phyloP scores from a whole-genome alignment of 805 yeast species.

The Ogataea ramenticola region DNA sequence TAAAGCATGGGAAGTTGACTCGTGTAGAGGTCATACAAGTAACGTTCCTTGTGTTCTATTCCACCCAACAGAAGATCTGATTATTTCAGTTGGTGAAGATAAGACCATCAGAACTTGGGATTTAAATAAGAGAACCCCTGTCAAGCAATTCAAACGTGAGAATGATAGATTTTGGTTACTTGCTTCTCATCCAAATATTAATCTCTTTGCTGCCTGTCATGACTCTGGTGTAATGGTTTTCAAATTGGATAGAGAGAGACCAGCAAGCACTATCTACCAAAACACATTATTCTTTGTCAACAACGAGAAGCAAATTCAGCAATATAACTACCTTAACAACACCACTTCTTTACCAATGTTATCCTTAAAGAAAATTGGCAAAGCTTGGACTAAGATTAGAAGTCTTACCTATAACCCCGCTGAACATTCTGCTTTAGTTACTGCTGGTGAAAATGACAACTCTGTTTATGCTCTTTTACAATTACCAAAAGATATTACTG shows the following conservation, averaged over 20 bases:
- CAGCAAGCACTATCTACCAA: conserved; percentile 72
- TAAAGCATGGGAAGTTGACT: conserved; percentile 98
- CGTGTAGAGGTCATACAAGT: conserved; percentile 96
- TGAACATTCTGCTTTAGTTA: conserved; percentile 78
- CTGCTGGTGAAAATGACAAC: conserved; percentile 64
- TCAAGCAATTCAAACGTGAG: conserved; percentile 90
- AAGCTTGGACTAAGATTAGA: conserved; percentile 79
- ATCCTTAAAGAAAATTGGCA: conserved; percentile 78
- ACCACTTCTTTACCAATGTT: conserved; percentile 70
- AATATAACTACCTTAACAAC: conserved; percentile 60
- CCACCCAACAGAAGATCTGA: conserved; percentile 90
- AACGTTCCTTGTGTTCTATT: conserved; percentile 84
- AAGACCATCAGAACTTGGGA: conserved; percentile 97
- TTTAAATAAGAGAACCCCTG: conserved; percentile 84
- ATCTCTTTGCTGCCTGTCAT: conserved; percentile 93
- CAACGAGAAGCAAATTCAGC: conserved; percentile 79
- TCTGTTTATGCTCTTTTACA: conserved; percentile 67
- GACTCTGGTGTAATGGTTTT: conserved; percentile 98
- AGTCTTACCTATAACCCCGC: conserved; percentile 87
- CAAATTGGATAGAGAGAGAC: conserved; percentile 95
- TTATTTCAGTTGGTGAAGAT: conserved; percentile 92
- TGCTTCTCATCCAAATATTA: conserved; percentile 82
- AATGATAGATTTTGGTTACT: conserved; percentile 92
- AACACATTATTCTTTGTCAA: conserved; percentile 72
- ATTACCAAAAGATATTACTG: conserved; percentile 80